Percentiles rank a stretch among this genome's conserved stretches.
Evolutionary conservation across 805 yeast species (phyloP).

Genomic region (Pichia paraexigua): DNA sequence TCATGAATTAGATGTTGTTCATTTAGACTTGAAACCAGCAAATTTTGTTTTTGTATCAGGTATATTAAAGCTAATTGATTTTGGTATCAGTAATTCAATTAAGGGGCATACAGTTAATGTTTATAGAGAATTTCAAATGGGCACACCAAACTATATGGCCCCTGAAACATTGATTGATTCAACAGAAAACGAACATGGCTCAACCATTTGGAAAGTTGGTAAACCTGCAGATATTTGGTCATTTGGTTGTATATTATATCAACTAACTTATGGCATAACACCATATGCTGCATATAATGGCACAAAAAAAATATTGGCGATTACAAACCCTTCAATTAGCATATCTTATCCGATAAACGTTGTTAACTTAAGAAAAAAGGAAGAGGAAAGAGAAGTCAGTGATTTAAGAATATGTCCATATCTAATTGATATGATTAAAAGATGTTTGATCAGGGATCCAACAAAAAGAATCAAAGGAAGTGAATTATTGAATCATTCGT

Average conservation of each 20-base stretch:
- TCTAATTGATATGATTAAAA: conserved; percentile 61
- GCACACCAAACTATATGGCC: conserved; percentile 97
- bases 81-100: conserved; percentile 92
- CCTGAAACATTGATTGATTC: conserved; percentile 83
- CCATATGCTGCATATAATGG: conserved; percentile 81
- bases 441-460: conserved; percentile 70
- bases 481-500: conserved; percentile 52
- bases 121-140: conserved; percentile 84
- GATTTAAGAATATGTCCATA: conserved; percentile 20
- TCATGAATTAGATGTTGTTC: conserved; percentile 77
- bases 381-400: not conserved
- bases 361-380: conserved; percentile 8
- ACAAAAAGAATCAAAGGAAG: conserved; percentile 54
- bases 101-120: conserved; percentile 88
- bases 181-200: conserved; percentile 16
- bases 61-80: conserved; percentile 78
- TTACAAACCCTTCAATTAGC: conserved; percentile 73
- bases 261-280: conserved; percentile 89
- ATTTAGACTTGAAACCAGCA: conserved; percentile 45
- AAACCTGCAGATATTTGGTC: conserved; percentile 97
- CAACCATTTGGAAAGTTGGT: conserved; percentile 67
- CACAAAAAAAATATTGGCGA: conserved; percentile 71
- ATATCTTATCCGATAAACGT: conserved; percentile 51
- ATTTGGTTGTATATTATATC: conserved; percentile 91
- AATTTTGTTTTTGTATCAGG: conserved; percentile 80